Percentiles rank a stretch among this genome's conserved stretches.
Evolutionary conservation across 768 basidiomycete species (phyloP).

Genomic region (Phlebiopsis gigantea): DNA sequence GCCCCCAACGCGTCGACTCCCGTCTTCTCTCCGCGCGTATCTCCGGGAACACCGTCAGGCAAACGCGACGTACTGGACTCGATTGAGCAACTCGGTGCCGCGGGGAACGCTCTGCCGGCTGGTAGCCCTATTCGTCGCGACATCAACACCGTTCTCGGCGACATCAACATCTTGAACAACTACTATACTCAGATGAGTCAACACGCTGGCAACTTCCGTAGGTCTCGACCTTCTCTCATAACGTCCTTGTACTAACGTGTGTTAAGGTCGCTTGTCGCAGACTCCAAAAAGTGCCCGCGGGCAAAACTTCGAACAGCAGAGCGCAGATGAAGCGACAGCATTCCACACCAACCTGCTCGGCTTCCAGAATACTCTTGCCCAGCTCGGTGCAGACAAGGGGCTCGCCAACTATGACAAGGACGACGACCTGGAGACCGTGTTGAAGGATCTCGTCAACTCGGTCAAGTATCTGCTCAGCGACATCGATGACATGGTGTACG

Average conservation of each 20-base stretch:
- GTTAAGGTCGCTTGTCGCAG: background rate
- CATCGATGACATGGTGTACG: conserved; percentile 28
- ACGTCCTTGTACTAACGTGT: background rate
- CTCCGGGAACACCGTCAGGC: background rate
- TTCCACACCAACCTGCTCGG: conserved; percentile 30
- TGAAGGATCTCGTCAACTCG: conserved; percentile 46
- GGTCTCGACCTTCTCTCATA: conserved; percentile 7
- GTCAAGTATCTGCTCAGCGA: conserved; percentile 40
- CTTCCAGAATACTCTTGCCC: conserved; percentile 24
- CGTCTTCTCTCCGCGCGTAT: background rate
- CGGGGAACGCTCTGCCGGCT: background rate
- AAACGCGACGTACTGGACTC: conserved; percentile 1
- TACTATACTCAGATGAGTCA: conserved; percentile 19
- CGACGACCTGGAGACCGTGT: conserved; percentile 38
- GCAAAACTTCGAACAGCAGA: conserved; percentile 33
- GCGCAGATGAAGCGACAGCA: conserved; percentile 29
- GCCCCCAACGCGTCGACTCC: conserved; percentile 12
- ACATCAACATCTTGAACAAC: conserved; percentile 23
- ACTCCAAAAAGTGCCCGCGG: conserved; percentile 2
- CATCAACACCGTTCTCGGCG: conserved; percentile 11
- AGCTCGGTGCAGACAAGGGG: conserved; percentile 38
- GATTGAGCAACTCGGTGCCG: background rate
- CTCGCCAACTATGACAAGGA: conserved; percentile 43
- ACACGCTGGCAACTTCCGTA: conserved; percentile 25
- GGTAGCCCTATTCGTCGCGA: conserved; percentile 3